These are phyloP conservation scores for Candolleomyces aberdarensis DNA, from an alignment of 768 basidiomycete genomes.

Conservation along the genomic window DNA sequence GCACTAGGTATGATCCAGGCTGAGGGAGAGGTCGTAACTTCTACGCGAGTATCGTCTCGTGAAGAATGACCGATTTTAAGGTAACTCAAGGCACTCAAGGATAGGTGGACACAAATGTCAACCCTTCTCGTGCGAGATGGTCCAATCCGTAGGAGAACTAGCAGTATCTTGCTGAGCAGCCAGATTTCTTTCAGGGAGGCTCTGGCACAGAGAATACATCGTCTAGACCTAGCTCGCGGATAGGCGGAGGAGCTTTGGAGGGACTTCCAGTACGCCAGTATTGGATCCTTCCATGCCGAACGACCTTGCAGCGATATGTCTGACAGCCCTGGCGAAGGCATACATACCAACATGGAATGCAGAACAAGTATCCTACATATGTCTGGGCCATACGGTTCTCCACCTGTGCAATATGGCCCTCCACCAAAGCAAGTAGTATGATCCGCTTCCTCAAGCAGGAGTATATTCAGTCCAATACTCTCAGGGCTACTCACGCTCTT, in stretches of 20 bases:
- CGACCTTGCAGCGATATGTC: neutral
- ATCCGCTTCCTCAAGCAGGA: neutral
- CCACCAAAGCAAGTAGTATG: neutral
- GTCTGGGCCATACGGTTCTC: neutral
- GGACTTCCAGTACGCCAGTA: conserved; percentile 13
- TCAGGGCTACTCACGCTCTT: neutral
- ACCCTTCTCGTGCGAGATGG: conserved; percentile 69
- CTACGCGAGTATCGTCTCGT: conserved; percentile 36
- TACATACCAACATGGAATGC: neutral
- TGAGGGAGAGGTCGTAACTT: conserved; percentile 40
- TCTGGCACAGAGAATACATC: conserved; percentile 11
- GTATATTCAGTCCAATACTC: neutral
- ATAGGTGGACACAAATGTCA: conserved; percentile 62
- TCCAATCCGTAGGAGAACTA: conserved; percentile 70
- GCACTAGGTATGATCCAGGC: conserved; percentile 36
- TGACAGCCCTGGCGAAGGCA: too few species aligned
- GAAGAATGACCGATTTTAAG: too few species aligned
- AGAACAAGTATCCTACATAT: neutral
- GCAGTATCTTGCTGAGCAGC: conserved; percentile 54
- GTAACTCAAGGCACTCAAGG: neutral
- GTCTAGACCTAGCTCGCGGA: too few species aligned
- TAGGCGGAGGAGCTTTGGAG: conserved; percentile 28
- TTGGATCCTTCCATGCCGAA: conserved; percentile 5
- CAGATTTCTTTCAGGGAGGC: conserved; percentile 28
- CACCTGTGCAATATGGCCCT: neutral